Base-by-base conservation (phyloP, 2,329 filamentous ascomycete species). In the Teratosphaeria destructans region DNA sequence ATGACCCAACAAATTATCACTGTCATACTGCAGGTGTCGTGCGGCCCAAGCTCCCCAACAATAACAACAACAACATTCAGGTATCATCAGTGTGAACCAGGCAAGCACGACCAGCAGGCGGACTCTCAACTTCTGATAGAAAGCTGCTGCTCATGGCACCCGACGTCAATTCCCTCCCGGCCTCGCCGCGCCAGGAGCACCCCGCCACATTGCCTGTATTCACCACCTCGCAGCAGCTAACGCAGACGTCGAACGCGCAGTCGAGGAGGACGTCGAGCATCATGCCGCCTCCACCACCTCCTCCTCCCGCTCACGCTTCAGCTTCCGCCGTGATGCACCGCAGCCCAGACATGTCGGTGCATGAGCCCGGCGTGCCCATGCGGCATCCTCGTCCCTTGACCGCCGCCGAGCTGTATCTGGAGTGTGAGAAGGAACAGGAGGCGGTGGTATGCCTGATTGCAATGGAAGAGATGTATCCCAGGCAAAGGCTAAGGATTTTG, bases 351-450 rank as follows among this genome's bases (percentile, higher is more conserved):
- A 58, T 69, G 61, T 62, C 66, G 65, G 2, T 55, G 57, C 56
- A 63, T 64, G 55, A 62, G 58, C 34, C 47, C 3, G 59, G 60
- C 43, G 67, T 78, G 12, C 92, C 93, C 3, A 76, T 95, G 67
- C 84, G 93, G 63, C 92, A 96, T 72, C 92, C 93, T 5, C 83
- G 90, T 39, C 92, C 92, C 3, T 77, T 96, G 72, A 96, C 93
- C 0, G 86, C 90, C 1, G 88, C 90, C 3, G 93, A 97, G 73
- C 80, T 97, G 62, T 91, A 96, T 73, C 80, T 89, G 61, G 85
- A 96, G 76, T 80, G 96, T 29, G 93, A 97, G 75, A 94, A 95
- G 74, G 93, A 97, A 72, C 92, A 97, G 68, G 93, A 97, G 74
- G 89, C 91, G 39, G 87, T 96, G 68, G 92, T 94, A 80, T 64